Base-by-base conservation (phyloP, 2,329 filamentous ascomycete species). In the Botrytis paeoniae region DNA sequence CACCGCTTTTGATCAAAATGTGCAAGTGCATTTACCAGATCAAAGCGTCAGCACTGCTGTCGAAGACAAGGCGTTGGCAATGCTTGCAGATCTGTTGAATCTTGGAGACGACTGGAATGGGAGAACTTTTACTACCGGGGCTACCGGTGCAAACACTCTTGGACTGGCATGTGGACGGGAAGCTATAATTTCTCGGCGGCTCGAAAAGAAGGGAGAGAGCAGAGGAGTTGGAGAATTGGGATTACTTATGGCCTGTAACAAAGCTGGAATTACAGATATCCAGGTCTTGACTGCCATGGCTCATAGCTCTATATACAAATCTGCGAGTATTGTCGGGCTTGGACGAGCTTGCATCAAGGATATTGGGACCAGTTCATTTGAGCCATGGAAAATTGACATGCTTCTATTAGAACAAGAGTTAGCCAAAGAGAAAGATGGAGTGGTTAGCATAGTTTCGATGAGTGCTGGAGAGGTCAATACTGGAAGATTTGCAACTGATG, bases 401-500 rank as follows among this genome's bases (percentile, higher is more conserved):
- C 84, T 85, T 3, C 84, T 84, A 4, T 83, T 97, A 2, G 89
- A 93, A 81, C 81, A 81, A 63, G 86, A 89, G 73, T 83, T 97
- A 25, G 78, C 83, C 70, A 79, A 80, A 77, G 74, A 74, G 73
- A 82, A 81, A 51, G 80, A 83, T 1, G 86, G 86, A 4, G 86
- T 88, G 20, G 92, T 87, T n/a, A 92, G 87, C 68, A 93, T 98
- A 74, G 89, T 98, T 54, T 89, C 87, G 7, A 83, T 97, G n/a
- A 95, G 93, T 60, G 92, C 91, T 9, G 93, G 93, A 1, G 95
- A 98, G 82, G 93, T 98, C 41, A 98, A 98, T 78, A 97, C 94
- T 0, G 94, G 95, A 0, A 85, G 90, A 8, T 98, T 94, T 80
- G 91, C 93, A 41, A 92, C 86, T 45, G 82, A 83, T 2, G 88